Evolutionary conservation across 2,329 filamentous ascomycete genomes (phyloP).

Genomic region (Proliferodiscus dingleyae): DNA sequence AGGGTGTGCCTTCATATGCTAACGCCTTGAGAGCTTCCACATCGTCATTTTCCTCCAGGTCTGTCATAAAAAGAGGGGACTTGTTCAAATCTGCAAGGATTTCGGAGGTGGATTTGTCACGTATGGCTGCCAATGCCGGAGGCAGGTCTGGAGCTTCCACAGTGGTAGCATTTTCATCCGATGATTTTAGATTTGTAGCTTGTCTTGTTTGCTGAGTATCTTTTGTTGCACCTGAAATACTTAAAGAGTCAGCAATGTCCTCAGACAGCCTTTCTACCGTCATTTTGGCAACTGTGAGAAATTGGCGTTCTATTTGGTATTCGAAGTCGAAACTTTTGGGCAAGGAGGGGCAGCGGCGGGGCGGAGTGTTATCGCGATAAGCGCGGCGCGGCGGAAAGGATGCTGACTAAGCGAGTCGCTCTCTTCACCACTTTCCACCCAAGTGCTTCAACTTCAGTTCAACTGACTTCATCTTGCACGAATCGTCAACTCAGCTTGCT

Average conservation of each 20-base stretch:
- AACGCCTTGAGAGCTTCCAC: constrained; percentile 85
- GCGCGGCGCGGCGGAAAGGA: too few relatives aligned
- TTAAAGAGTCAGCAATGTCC: constrained; percentile 13
- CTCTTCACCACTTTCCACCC: too few relatives aligned
- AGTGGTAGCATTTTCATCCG: constrained; percentile 19
- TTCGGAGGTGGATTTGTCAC: constrained; percentile 53
- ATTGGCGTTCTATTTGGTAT: constrained; percentile 3
- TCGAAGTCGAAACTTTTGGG: constrained; percentile 1
- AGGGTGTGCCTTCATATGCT: constrained; percentile 85
- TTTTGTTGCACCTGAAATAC: constrained; percentile 12
- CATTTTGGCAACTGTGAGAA: constrained; percentile 17
- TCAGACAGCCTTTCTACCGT: constrained; percentile 27
- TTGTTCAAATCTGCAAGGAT: constrained; percentile 62
- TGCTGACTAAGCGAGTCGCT: too few relatives aligned
- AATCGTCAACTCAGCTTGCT: too few relatives aligned
- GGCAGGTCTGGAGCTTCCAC: constrained; percentile 38
- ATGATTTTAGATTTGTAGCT: constrained; percentile 29
- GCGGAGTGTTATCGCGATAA: constrained; percentile 6
- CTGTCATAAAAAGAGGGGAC: constrained; percentile 91
- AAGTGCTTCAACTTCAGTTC: too few relatives aligned
- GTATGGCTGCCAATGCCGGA: constrained; percentile 52
- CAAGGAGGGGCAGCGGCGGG: too few relatives aligned
- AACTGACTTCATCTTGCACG: too few relatives aligned
- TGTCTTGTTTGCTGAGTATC: constrained; percentile 15
- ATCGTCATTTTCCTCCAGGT: constrained; percentile 77